phyloP scores from a whole-genome alignment of 257 asterid genomes.

The Oldenlandia corymbosa region DNA sequence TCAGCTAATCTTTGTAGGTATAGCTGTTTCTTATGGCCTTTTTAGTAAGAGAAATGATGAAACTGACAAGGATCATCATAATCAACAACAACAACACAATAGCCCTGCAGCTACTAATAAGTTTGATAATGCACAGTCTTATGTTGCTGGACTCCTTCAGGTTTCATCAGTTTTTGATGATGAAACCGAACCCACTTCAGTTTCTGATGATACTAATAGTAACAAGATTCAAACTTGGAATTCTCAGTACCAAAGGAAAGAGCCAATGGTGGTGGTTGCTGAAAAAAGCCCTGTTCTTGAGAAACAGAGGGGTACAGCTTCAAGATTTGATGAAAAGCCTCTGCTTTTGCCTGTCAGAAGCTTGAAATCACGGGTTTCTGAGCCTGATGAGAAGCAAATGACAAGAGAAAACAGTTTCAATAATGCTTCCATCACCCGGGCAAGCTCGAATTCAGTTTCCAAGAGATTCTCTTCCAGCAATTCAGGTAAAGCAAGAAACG shows the following conservation, averaged over 20 bases:
- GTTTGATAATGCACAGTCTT: constrained; percentile 56
- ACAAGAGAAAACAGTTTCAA: constrained; percentile 15
- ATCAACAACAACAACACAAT: too few species aligned
- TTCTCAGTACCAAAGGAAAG: constrained; percentile 64
- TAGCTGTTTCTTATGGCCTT: constrained; percentile 89
- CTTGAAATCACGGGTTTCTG: constrained; percentile 58
- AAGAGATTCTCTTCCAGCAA: constrained; percentile 16
- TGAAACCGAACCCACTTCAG: constrained; percentile 45
- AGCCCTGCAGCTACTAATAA: constrained; percentile 18
- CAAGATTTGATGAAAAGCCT: constrained; percentile 57
- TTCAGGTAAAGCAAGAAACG: constrained; percentile 24
- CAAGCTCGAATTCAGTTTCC: constrained; percentile 24
- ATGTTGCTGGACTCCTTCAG: constrained; percentile 62
- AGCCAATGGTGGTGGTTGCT: constrained; percentile 49
- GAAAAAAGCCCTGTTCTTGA: constrained; percentile 28
- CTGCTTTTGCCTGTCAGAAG: constrained; percentile 81
- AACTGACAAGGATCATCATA: constrained; percentile 34
- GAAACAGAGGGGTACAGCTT: constrained; percentile 14
- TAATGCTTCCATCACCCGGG: constrained; percentile 6
- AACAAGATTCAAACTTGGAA: constrained; percentile 54
- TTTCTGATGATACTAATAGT: constrained; percentile 38
- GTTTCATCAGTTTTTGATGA: constrained; percentile 87
- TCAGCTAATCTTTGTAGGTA: constrained; percentile 84
- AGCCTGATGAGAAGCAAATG: constrained; percentile 18
- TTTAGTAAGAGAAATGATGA: constrained; percentile 79